Percentiles rank a stretch among this genome's conserved stretches.
Evolutionary conservation across 805 yeast genomes (phyloP).

Genomic region (Kodamaea kakaduensis): DNA sequence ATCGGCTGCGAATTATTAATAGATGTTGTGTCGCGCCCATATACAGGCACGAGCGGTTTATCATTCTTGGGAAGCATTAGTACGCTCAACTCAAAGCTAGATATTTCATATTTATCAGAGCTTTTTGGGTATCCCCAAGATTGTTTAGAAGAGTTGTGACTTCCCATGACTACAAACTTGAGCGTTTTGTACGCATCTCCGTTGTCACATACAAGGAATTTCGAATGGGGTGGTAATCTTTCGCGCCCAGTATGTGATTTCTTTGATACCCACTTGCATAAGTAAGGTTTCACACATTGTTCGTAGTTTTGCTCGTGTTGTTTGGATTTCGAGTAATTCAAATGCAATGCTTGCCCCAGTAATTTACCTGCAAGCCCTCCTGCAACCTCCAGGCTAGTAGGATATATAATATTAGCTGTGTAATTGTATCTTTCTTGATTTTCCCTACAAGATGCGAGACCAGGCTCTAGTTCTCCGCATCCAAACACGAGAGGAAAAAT

Average conservation of each 20-base stretch:
- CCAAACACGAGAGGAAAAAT: constrained; percentile 43
- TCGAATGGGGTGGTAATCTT: constrained; percentile 59
- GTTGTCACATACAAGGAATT: constrained; percentile 56
- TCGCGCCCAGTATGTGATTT: constrained; percentile 26
- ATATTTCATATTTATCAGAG: constrained; percentile 22
- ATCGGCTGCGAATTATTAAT: constrained; percentile 28
- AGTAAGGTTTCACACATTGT: constrained; percentile 37
- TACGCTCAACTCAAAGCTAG: constrained; percentile 40
- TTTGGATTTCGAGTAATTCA: constrained; percentile 28
- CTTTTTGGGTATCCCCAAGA: constrained; percentile 68
- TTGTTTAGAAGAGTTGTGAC: constrained; percentile 69
- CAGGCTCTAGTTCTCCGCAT: constrained; percentile 22
- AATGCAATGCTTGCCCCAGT: constrained; percentile 51
- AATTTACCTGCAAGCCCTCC: constrained; percentile 41
- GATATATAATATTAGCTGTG: constrained; percentile 40
- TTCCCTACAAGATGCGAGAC: constrained; percentile 15
- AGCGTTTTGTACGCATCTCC: constrained; percentile 47
- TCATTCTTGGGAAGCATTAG: constrained; percentile 18
- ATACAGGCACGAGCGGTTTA: constrained; percentile 40
- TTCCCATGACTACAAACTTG: constrained; percentile 69
- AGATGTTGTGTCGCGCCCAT: constrained; percentile 31
- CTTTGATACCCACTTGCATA: constrained; percentile 43
- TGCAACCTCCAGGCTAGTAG: constrained; percentile 39
- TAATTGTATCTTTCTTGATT: constrained; percentile 26
- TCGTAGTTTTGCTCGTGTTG: constrained; percentile 34